Base-by-base conservation (phyloP, 331 rosid genomes). In the Erythrophleum ivorense region DNA sequence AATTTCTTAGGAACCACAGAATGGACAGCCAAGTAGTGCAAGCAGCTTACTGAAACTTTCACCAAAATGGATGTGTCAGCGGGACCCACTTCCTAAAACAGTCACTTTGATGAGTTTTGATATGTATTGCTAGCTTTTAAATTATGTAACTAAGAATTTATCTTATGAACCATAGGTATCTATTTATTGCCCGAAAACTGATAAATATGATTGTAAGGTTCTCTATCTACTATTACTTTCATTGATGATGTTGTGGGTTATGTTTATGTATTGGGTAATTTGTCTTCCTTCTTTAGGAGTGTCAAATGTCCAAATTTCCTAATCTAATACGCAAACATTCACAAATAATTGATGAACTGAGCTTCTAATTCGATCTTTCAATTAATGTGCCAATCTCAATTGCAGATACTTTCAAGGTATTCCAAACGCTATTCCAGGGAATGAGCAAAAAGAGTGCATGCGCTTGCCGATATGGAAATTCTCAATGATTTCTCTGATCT, bases 381-480 rank as follows among this genome's bases (percentile, higher is more conserved):
- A n/a, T n/a, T n/a, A n/a, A n/a, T n/a, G n/a, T n/a, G n/a, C n/a
- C n/a, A 78, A 21, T 80, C 10, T 74, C 19, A 65, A 76, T 75
- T 76, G 85, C 91, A 94, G 97, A 89, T 94, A 94, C 81, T 92
- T 94, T 87, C 98, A 91, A 84, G 92, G 97, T 49, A 87, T 92
- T 70, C 94, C 97, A 0, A 95, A 92, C 72, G 75, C 87, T 19
- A 88, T 79, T 73, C 75, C 88, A 14, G 97, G 90, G 86, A 73
- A 85, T 4, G 97, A 89, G 84, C 98, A 89, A 70, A 82, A 91
- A 13, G 85, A 94, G 94, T 57, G 92, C 97, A 19, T 94, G 98
- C 38, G 91, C 95, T 43, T 94, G 98, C 88, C 91, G 88, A 91
- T 60, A 19, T 54, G 76, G 54, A 59, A 76, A 10, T 14, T 15